Conservation (phyloP, 2,329 filamentous ascomycete species). For the Hymenotorrendiella dingleyae region DNA sequence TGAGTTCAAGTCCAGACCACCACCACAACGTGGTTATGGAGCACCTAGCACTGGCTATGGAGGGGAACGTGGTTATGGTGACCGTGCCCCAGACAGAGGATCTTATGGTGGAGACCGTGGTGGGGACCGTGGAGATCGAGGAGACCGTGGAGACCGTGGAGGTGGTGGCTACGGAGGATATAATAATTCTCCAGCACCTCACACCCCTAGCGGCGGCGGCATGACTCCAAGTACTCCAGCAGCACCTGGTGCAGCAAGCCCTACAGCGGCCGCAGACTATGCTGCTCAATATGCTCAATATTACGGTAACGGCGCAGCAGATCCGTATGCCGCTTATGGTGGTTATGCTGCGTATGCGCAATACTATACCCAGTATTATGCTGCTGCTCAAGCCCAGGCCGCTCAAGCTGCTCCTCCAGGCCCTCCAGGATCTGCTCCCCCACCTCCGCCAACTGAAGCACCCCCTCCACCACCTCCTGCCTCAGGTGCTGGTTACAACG, state of each 20-base stretch:
- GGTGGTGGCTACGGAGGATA: constrained; percentile 36
- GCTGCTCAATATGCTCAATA: constrained; percentile 80
- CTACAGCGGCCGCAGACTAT: constrained; percentile 55
- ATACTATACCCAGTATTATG: constrained; percentile 69
- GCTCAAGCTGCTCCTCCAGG: constrained; percentile 37
- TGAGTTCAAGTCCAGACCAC: constrained; percentile 74
- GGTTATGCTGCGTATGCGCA: constrained; percentile 74
- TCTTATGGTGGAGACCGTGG: constrained; percentile 35
- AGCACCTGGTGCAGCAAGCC: constrained; percentile 37
- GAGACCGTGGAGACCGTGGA: constrained; percentile 30
- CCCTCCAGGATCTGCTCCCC: constrained; percentile 46
- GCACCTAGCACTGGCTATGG: constrained; percentile 34
- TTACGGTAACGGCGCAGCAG: constrained; percentile 52
- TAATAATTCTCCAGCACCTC: constrained; percentile 28
- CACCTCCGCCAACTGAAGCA: constrained; percentile 47
- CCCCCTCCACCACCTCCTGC: constrained; percentile 59
- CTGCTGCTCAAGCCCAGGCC: constrained; percentile 44
- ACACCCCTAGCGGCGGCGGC: constrained; percentile 23
- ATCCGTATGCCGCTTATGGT: constrained; percentile 87
- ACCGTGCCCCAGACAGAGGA: constrained; percentile 43
- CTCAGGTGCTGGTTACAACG: constrained; percentile 54
- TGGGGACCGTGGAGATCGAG: constrained; percentile 29
- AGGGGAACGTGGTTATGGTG: constrained; percentile 44
- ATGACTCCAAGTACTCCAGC: constrained; percentile 38
- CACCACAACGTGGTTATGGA: constrained; percentile 59